A percentile compares a stretch with the other conserved stretches of the same genome.
Evolutionary conservation across 192 early-diverging fungal genomes (phyloP).

Genomic region (Backusella mclennaniae): DNA sequence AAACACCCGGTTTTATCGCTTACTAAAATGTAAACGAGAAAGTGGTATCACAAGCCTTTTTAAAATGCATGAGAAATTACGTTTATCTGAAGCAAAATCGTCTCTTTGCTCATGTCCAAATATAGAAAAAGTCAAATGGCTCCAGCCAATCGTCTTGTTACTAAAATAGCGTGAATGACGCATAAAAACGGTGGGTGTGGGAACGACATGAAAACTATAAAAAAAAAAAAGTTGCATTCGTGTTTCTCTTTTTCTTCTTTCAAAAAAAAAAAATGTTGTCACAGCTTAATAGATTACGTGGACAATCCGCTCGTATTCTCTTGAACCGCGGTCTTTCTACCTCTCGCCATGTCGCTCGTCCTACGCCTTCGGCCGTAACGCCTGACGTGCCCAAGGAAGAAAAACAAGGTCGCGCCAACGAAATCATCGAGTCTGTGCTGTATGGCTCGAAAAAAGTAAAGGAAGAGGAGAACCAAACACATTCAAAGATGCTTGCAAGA

Average conservation of each 20-base stretch:
- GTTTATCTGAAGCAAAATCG: not conserved
- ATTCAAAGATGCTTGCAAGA: conserved; percentile 75
- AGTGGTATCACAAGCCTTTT: not conserved
- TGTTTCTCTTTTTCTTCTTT: not conserved
- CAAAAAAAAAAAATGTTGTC: not conserved
- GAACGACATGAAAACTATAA: not conserved
- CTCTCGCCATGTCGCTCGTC: not conserved
- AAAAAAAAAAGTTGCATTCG: not conserved
- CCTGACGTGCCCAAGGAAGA: not conserved
- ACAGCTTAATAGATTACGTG: not conserved
- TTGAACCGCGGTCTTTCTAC: not conserved
- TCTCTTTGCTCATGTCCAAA: not conserved
- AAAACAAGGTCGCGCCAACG: conserved; percentile 20
- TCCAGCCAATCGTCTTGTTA: not conserved
- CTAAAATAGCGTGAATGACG: not conserved
- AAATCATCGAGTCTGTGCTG: conserved; percentile 68
- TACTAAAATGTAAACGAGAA: not conserved
- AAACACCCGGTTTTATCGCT: not conserved
- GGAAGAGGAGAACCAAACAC: conserved; percentile 60
- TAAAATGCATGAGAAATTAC: not conserved
- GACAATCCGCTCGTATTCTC: not conserved
- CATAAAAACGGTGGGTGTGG: not conserved
- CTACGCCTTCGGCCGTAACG: not conserved
- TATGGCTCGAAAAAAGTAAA: conserved; percentile 65
- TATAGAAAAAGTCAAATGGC: not conserved